Conservation (phyloP, 2,329 filamentous ascomycete species). For the Knufia petricola region DNA sequence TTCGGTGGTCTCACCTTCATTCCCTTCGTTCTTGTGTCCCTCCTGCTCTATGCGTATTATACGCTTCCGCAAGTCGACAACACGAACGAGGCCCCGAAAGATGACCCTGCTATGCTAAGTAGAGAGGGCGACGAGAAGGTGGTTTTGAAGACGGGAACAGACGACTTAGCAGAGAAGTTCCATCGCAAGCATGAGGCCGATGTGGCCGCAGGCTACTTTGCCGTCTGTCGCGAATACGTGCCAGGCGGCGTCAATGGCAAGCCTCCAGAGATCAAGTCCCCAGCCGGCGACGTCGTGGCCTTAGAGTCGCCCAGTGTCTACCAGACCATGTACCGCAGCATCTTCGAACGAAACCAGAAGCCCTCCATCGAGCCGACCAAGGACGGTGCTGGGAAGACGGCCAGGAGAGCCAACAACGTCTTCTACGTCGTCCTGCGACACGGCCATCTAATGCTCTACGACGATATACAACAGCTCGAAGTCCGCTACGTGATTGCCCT, state of each 20-base stretch:
- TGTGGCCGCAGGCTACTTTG: constrained; percentile 83
- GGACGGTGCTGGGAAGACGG: constrained; percentile 33
- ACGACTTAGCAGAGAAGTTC: constrained; percentile 50
- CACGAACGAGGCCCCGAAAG: constrained; percentile 11
- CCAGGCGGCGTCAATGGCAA: constrained; percentile 87
- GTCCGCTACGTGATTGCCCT: constrained; percentile 93
- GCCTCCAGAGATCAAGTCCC: constrained; percentile 75
- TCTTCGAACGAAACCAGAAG: constrained; percentile 71
- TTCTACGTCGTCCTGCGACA: constrained; percentile 89
- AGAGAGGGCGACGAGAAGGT: constrained; percentile 52
- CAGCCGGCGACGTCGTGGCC: constrained; percentile 66
- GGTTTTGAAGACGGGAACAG: constrained; percentile 53
- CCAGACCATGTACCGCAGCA: constrained; percentile 93
- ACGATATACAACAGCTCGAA: constrained; percentile 88
- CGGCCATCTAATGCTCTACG: constrained; percentile 93
- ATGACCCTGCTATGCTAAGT: constrained; percentile 31
- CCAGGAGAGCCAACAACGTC: constrained; percentile 63
- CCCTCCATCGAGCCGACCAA: constrained; percentile 46
- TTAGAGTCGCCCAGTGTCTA: constrained; percentile 87
- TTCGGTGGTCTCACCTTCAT: constrained; percentile 82
- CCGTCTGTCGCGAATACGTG: constrained; percentile 87
- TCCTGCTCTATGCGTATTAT: constrained; percentile 59
- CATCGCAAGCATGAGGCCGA: constrained; percentile 58
- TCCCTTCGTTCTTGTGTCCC: constrained; percentile 54
- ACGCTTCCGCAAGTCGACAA: constrained; percentile 45